Percentiles rank a stretch among this genome's conserved stretches.
phyloP scores from a whole-genome alignment of 2,329 filamentous ascomycete species.

The Blumeria hordei region DNA sequence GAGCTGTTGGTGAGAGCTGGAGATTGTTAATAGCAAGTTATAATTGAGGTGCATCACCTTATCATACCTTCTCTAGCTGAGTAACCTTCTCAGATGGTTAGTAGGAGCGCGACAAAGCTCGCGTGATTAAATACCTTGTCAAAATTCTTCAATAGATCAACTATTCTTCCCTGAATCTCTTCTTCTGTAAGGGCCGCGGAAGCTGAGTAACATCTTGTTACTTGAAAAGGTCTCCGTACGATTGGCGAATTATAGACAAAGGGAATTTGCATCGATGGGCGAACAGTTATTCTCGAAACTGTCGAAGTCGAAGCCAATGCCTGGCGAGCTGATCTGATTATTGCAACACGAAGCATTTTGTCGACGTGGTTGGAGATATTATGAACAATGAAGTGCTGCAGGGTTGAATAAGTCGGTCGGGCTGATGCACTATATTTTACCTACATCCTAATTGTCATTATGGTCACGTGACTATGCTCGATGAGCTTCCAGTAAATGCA shows the following conservation, averaged over 20 bases:
- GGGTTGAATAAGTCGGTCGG: too few species aligned
- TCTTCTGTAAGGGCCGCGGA: slow-evolving; percentile 52
- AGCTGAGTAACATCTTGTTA: slow-evolving; percentile 69
- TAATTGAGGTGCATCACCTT: not conserved
- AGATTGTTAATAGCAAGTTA: too few species aligned
- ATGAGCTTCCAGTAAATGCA: too few species aligned
- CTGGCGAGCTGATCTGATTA: slow-evolving; percentile 50
- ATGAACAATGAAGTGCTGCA: too few species aligned
- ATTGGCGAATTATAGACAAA: slow-evolving; percentile 37
- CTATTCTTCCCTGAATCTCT: slow-evolving; percentile 78
- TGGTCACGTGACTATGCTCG: too few species aligned
- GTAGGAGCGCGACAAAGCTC: slow-evolving; percentile 3
- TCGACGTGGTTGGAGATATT: too few species aligned
- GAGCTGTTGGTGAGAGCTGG: slow-evolving; percentile 59
- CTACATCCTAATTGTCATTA: too few species aligned
- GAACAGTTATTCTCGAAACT: slow-evolving; percentile 28
- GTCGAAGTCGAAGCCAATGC: slow-evolving; percentile 24
- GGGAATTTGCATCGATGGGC: slow-evolving; percentile 31
- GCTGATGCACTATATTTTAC: too few species aligned
- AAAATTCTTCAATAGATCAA: slow-evolving; percentile 82
- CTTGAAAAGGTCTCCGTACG: slow-evolving; percentile 39
- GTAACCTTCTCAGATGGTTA: slow-evolving; percentile 30
- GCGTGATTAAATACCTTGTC: slow-evolving; percentile 52
- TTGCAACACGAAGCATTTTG: slow-evolving; percentile 67
- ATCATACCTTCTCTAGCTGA: slow-evolving; percentile 34